Base-by-base conservation (phyloP, 371 early-diverging fungal species). In the Chytridium lagenaria region DNA sequence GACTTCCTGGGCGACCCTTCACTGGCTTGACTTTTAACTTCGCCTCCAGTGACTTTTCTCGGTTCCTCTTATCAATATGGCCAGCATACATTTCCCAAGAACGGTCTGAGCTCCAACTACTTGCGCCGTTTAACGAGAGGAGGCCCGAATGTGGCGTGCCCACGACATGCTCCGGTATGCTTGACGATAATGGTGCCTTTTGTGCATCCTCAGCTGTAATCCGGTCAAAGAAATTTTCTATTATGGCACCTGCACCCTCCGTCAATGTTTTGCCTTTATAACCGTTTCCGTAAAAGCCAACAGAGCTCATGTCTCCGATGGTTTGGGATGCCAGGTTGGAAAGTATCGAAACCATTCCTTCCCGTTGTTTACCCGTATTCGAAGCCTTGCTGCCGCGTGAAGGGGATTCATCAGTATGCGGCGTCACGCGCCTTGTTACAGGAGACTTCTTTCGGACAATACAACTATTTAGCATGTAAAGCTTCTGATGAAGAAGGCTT, bases 401-500 rank as follows among this genome's bases (percentile, higher is more conserved):
- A n/a, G n/a, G n/a, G n/a, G n/a, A n/a, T n/a, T n/a, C n/a, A n/a
- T 31, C 67, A 30, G 50, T 28, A 2, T n/a, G n/a, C n/a, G n/a
- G n/a, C n/a, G 15, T 1, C 40, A 38, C 37, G 30, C 7, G 51
- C 36, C 26, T 51, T 23, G 10, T 68, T 50, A 15, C 26, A 34
- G 2, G 69, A 34, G 57, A 31, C 26, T 26, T 52, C 67, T 69
- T 71, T 36, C 78, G 74, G 3, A 50, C 19, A 31, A 91, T 87
- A 78, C 95, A 95, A 74, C 92, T 94, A 73, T 95, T 94, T 49
- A 96, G 76, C 95, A 96, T 94, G 59, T 91, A 88, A n/a, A 96
- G 78, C 69, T 96, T 96, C 85, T 96, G 96, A 71, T 94, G 90
- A 1, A 94, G 64, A 33, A 95, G 78, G 63, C 86, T 89, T 69